Evolutionary conservation across 2,329 filamentous ascomycete species (phyloP), one percentile per base, ranked within the genome.

Genomic region (Massarina eburnea): DNA sequence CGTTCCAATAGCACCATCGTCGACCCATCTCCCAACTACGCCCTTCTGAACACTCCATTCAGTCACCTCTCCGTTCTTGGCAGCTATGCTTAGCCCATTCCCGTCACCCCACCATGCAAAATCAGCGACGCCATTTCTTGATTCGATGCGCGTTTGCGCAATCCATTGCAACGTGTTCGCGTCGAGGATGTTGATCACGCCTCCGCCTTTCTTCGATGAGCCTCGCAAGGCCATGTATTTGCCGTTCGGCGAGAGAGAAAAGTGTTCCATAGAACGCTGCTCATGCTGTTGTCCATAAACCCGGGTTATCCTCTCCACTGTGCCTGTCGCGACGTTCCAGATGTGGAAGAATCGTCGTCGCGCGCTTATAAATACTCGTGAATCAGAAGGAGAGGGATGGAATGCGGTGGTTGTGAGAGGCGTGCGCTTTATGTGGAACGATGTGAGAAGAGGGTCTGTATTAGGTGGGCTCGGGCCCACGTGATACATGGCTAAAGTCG

Each of bases 31-130:
- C 3, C 84, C 89, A 1, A 96, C 65, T 41, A 95, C 88, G 9
- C 84, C 80, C 19, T 81, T 73, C 18, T 77, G 76, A 48, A 95
- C 76, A 64, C 84, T 86, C 81, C 89, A 99, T 74, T 99, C 94
- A 42, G 89, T 91, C 6, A 97, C 81, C 64, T 95, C 89, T 19
- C 94, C 94, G 56, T 88, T 90, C 69, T 87, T 91, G 49, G 89
- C 91, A 1, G 88, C 82, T 33, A 96, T 87, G 1, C 84, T 86
- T 60, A 99, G 76, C 4, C 91, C 92, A 32, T 85, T 81, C 26
- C 91, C 88, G 50, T 89, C 84, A 42, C 83, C 80, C 91, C 91
- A 96, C 94, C 94, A 99, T 1, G 83, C 84, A 62, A 96, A 95
- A 68, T 96, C 92, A 1, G 89, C 87, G 38, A 97, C 85, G 29